These are phyloP conservation scores for Elsinoe ampelina DNA, from an alignment of 2,329 filamentous ascomycete genomes.

Conservation along the genomic window DNA sequence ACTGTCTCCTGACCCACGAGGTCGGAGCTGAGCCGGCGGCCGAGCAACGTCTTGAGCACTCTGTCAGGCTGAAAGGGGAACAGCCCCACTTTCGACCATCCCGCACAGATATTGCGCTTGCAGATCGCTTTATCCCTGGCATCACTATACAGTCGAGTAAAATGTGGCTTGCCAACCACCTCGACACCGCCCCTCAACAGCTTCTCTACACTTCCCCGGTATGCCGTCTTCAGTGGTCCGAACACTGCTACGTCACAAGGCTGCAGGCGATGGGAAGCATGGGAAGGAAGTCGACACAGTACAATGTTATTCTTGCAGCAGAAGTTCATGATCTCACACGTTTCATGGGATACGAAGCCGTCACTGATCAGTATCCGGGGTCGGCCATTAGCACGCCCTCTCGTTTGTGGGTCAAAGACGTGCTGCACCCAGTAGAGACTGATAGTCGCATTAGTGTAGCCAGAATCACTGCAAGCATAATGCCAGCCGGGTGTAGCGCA, in stretches of 20 bases:
- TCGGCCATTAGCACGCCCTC: neutral
- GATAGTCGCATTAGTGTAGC: conserved; percentile 26
- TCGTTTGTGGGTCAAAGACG: conserved; percentile 30
- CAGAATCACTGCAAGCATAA: conserved; percentile 4
- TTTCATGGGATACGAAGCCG: conserved; percentile 30
- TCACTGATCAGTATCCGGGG: conserved; percentile 30
- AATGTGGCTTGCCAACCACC: conserved; percentile 16
- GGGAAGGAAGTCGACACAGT: conserved; percentile 26
- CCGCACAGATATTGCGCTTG: too few relatives aligned
- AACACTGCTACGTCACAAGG: conserved; percentile 22
- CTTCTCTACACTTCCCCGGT: conserved; percentile 16
- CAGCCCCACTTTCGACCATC: too few relatives aligned
- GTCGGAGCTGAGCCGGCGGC: neutral
- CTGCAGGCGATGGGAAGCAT: conserved; percentile 23
- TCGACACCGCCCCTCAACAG: conserved; percentile 13
- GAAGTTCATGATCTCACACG: conserved; percentile 23
- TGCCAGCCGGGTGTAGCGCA: conserved; percentile 23
- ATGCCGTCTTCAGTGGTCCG: conserved; percentile 15
- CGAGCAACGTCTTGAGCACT: neutral
- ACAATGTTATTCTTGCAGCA: conserved; percentile 28
- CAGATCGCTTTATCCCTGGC: conserved; percentile 15
- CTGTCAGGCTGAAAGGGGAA: too few relatives aligned
- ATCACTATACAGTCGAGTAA: conserved; percentile 22
- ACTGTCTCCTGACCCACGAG: neutral
- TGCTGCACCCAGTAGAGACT: conserved; percentile 29